Evolutionary conservation across 257 asterid genomes (phyloP), one percentile per base, ranked within the genome.

Genomic region (Fraxinus anomala): DNA sequence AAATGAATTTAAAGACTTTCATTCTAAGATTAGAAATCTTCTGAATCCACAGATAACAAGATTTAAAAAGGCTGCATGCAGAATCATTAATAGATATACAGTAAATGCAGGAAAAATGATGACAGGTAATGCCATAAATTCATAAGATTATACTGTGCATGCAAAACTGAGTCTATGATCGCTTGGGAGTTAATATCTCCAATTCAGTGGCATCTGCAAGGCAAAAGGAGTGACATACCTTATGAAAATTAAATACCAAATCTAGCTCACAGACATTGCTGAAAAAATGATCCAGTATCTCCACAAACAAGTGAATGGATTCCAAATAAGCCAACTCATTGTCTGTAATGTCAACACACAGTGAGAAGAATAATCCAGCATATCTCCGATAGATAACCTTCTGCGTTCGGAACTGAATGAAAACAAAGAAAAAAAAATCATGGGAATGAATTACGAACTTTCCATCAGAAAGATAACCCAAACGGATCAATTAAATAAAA

Each of bases 231-330:
- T 26, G 79, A 31, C 86, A 76, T 83, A 96, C 99, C 98, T 96
- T 96, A 89, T 96, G 97, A 85, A 96, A 93, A 84, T 93, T 96
- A 82, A 93, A 96, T 23, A 96, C 98, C 77, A 96, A 82, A 87
- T 96, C 99, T 31, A 93, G 90, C 91, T 92, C 99, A 42, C 97
- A 96, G 17, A 93, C 98, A 34, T 96, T 96, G 96, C 99, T 93
- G 91, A 96, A 96, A 72, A 92, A 96, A 76, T 96, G 98, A 77
- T 96, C 98, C 36, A 96, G 87, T 73, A 96, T 96, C 97, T 96
- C 98, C 83, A 96, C 99, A 77, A 96, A 96, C 74, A 96, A 91
- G 92, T 96, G 98, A 83, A 93, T 93, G 83, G 86, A 84, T 86
- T 96, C 97, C 79, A 94, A 84, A 86, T 91, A 91, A 37, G 94